A percentile compares a stretch with the other conserved stretches of the same genome.
Evolutionary conservation across 306 rosid species (phyloP).

Genomic region (Clitoria ternatea): DNA sequence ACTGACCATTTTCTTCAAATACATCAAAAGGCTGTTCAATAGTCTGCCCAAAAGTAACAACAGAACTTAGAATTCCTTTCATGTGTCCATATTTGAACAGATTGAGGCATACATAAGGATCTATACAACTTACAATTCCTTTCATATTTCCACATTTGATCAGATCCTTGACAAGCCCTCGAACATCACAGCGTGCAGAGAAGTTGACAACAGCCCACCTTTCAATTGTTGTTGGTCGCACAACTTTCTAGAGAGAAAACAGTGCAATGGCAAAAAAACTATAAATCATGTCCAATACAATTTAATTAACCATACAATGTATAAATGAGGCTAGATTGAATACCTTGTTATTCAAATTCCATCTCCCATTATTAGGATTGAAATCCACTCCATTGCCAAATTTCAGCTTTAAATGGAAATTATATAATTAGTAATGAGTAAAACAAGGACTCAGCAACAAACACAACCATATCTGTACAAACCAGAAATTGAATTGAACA

Average conservation of each 20-base stretch:
- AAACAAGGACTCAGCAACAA: too few relatives aligned
- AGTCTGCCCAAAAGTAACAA: conserved; percentile 31
- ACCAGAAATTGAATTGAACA: too few relatives aligned
- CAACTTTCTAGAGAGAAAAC: conserved; percentile 50
- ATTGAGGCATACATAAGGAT: too few relatives aligned
- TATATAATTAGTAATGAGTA: background rate
- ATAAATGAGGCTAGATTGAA: too few relatives aligned
- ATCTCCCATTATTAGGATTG: conserved; percentile 79
- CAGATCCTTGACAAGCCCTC: conserved; percentile 55
- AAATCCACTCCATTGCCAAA: conserved; percentile 85
- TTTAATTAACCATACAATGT: too few relatives aligned
- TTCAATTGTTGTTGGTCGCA: conserved; percentile 50
- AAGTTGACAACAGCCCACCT: conserved; percentile 86
- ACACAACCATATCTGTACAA: too few relatives aligned
- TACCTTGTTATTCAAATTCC: conserved; percentile 95
- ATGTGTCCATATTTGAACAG: conserved; percentile 59
- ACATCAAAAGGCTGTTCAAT: conserved; percentile 54
- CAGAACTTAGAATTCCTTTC: conserved; percentile 77
- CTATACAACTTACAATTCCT: conserved; percentile 69
- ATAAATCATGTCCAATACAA: too few relatives aligned
- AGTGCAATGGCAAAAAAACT: too few relatives aligned
- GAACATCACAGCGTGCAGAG: conserved; percentile 73
- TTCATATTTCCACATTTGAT: conserved; percentile 67
- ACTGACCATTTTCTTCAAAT: conserved; percentile 56
- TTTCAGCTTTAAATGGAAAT: conserved; percentile 45